These are phyloP conservation scores for Rhodosporidiobolus sp. DNA, from an alignment of 768 basidiomycete species.

Conservation along the genomic window DNA sequence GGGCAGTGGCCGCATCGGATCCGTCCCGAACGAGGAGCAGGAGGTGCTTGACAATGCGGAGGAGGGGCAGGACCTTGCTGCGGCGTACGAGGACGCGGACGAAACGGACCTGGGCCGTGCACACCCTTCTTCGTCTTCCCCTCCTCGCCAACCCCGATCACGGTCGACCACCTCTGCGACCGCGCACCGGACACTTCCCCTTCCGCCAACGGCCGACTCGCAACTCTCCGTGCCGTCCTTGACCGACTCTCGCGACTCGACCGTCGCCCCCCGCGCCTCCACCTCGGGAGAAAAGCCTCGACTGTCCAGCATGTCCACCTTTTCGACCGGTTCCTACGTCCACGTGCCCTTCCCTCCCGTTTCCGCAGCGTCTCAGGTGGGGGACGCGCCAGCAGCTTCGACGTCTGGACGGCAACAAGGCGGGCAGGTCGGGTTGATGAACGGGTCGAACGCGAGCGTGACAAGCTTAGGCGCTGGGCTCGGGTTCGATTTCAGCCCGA, in stretches of 20 bases:
- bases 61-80: neutral
- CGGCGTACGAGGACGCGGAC: slow-evolving; percentile 6
- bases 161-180: slow-evolving; percentile 4
- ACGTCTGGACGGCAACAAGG: neutral
- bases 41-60: slow-evolving; percentile 4
- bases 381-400: neutral
- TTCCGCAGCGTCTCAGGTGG: neutral
- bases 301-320: neutral
- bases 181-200: neutral
- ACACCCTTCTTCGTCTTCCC: neutral
- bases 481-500: slow-evolving; percentile 17
- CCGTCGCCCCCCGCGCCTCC: neutral
- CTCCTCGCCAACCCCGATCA: neutral
- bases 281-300: neutral
- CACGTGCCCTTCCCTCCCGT: slow-evolving; percentile 10
- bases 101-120: neutral
- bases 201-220: neutral
- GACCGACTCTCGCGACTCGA: neutral
- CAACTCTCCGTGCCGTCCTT: neutral
- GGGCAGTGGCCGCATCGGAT: slow-evolving; percentile 52
- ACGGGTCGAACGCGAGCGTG: neutral
- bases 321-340: slow-evolving; percentile 16
- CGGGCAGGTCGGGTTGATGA: neutral
- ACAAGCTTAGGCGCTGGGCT: neutral
- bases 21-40: neutral